Evolutionary conservation across 257 asterid genomes (phyloP).

Genomic region (Primulina eburnea): DNA sequence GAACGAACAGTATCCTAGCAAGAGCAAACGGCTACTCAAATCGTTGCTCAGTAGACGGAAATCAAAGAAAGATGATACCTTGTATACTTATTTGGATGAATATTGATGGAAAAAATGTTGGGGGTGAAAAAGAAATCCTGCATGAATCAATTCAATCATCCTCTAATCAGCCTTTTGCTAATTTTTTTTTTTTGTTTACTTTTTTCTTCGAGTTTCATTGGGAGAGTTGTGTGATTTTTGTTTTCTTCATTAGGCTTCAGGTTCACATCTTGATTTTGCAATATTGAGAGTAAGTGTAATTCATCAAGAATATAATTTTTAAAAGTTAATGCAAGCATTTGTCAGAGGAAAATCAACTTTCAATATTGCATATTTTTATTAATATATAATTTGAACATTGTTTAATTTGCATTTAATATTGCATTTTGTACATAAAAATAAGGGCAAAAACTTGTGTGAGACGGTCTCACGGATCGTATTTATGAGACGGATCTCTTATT

Average conservation of each 20-base stretch:
- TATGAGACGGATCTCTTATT: too few relatives aligned
- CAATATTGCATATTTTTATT: too few relatives aligned
- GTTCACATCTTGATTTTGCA: not conserved
- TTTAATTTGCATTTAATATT: too few relatives aligned
- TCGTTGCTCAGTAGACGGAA: constrained; percentile 82
- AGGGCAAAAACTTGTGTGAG: too few relatives aligned
- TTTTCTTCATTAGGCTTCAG: constrained; percentile 26
- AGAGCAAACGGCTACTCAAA: constrained; percentile 85
- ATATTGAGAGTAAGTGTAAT: constrained; percentile 30
- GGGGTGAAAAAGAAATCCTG: not conserved
- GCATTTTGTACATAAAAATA: too few relatives aligned
- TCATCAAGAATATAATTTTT: constrained; percentile 27
- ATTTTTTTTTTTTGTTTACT: not conserved
- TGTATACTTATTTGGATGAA: constrained; percentile 87
- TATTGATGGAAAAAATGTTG: constrained; percentile 35
- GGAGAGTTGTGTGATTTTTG: constrained; percentile 26
- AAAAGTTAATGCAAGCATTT: constrained; percentile 26
- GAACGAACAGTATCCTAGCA: constrained; percentile 58
- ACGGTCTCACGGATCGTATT: too few relatives aligned
- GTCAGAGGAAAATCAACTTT: not conserved
- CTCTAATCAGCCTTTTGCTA: not conserved
- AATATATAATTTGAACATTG: too few relatives aligned
- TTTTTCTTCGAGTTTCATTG: constrained; percentile 8
- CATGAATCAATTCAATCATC: constrained; percentile 2
- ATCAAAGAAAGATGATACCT: constrained; percentile 81